Base-by-base conservation (phyloP, 495 filamentous ascomycete species). In the Stereocaulon alpinum region DNA sequence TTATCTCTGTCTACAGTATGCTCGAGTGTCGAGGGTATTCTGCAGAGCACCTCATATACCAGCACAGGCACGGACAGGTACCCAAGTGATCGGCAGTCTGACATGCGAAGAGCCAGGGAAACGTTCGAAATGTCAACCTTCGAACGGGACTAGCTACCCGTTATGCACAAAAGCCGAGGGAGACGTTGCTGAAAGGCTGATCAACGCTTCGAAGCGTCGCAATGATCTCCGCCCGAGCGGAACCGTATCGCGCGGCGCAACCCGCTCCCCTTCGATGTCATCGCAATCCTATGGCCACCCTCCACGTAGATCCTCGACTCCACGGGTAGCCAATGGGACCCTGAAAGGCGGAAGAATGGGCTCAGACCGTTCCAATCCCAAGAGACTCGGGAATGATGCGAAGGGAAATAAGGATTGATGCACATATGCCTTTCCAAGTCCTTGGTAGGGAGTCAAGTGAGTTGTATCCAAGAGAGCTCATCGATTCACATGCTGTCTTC, bases 401-500 rank as follows among this genome's bases (percentile, higher is more conserved):
- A 24, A 10, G 32, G 10, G 37, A 42, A n/a, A 6, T 20, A 14
- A 30, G n/a, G 10, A 40, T n/a, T 32, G 3, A 11, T 40, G 15
- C 29, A 40, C 20, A 5, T 15, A 12, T 55, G 15, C 12, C 24
- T 30, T 55, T 42, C 24, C 22, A 55, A 41, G 41, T 40, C 34
- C 37, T 55, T 41, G 18, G n/a, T 40, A 40, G n/a, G 22, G 11
- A 5, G 17, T n/a, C 2, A 2, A 20, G 37, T 15, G 32, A 24
- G 15, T 20, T 41, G 32, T 54, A 55, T 55, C 34, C 30, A 55
- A 27, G 24, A 29, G 30, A 20, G 24, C 6, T 2, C 40, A 6
- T 15, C 12, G 0, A 41, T 41, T 74, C 70, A 89, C 83, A 89
- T 86, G 63, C 80, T 85, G 67, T 89, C 86, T 67, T 89, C 86